Evolutionary conservation across 2,329 filamentous ascomycete species (phyloP).

Genomic region (Zymoseptoria passerinii): DNA sequence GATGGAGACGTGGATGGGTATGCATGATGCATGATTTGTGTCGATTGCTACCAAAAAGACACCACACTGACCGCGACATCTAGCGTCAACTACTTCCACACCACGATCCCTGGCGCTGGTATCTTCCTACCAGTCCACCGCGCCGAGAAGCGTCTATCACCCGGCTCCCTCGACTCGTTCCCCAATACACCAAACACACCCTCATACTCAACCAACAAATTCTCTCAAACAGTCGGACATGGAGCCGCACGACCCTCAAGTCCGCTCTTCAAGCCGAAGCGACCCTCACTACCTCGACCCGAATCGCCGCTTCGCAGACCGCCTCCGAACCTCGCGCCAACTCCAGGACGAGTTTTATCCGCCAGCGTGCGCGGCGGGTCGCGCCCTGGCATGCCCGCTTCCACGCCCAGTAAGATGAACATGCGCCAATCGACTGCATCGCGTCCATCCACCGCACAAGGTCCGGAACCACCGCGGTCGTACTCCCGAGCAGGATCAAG

Average conservation of each 20-base stretch:
- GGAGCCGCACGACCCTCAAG: slow-evolving; percentile 55
- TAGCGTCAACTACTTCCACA: slow-evolving; percentile 67
- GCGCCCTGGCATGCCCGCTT: slow-evolving; percentile 36
- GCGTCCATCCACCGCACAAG: slow-evolving; percentile 32
- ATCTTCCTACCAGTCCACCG: slow-evolving; percentile 89
- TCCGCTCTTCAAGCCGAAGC: slow-evolving; percentile 60
- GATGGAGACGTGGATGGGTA: slow-evolving; percentile 93
- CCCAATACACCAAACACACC: slow-evolving; percentile 64
- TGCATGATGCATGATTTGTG: background rate
- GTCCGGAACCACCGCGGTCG: slow-evolving; percentile 31
- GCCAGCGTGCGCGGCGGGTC: slow-evolving; percentile 40
- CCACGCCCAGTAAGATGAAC: slow-evolving; percentile 24
- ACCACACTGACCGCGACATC: slow-evolving; percentile 8
- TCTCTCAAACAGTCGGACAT: slow-evolving; percentile 81
- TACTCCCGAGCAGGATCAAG: slow-evolving; percentile 43
- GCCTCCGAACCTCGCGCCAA: slow-evolving; percentile 48
- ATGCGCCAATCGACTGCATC: slow-evolving; percentile 45
- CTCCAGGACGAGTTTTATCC: slow-evolving; percentile 50
- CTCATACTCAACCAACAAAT: slow-evolving; percentile 58
- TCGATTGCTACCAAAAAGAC: background rate
- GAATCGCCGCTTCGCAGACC: slow-evolving; percentile 71
- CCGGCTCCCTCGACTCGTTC: slow-evolving; percentile 46
- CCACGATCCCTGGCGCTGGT: slow-evolving; percentile 67
- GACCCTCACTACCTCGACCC: slow-evolving; percentile 74
- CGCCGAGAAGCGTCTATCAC: slow-evolving; percentile 59